Evolutionary conservation across 352 stramenopile genomes (phyloP), one percentile per base, ranked within the genome.

Genomic region (Blastocystis sp.): DNA sequence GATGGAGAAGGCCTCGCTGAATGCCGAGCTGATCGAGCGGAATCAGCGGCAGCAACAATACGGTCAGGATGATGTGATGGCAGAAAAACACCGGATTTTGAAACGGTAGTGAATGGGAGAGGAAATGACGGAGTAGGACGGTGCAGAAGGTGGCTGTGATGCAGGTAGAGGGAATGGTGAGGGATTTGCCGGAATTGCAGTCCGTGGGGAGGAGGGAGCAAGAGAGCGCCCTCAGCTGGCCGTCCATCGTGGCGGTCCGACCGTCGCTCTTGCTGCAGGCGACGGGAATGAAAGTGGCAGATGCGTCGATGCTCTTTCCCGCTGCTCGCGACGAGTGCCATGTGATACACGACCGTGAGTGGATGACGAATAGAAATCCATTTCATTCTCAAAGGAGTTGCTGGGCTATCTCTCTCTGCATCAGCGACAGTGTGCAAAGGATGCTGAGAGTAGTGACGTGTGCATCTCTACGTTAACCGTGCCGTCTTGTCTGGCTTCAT

Each of bases 21-120:
- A 69, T 19, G 69, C 67, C 53, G 74, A 84, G 53, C 14, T 84
- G 53, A 34, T 21, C 11, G 74, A 84, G 28, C 34, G 65, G 28
- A 53, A 59, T 14, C 11, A 28, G 1, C 74, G 52, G 41, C 34
- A 52, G 28, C 14, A 84, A 41, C 74, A 67, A 23, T 53, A 56
- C 9, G 10, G 9, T 28, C 21, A 45, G 3, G 74, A 84, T 28
- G 56, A 84, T 43, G 28, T 84, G 3, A 23, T 28, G 4, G 28
- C 38, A 11, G 52, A 67, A 11, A 67, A 48, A 34, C 21, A 34
- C 48, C 48, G 45, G 11, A 34, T 84, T 3, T 69, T 84, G 74
- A 38, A 48, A 34, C 52, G 74, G 74, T 84, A 11, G 48, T 17
- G 34, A 9, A 43, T 67, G 74, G 43, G n/a, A 9, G 17, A 2